Evolutionary conservation across 352 stramenopile species (phyloP).

Genomic region (Lagenidium sp.): DNA sequence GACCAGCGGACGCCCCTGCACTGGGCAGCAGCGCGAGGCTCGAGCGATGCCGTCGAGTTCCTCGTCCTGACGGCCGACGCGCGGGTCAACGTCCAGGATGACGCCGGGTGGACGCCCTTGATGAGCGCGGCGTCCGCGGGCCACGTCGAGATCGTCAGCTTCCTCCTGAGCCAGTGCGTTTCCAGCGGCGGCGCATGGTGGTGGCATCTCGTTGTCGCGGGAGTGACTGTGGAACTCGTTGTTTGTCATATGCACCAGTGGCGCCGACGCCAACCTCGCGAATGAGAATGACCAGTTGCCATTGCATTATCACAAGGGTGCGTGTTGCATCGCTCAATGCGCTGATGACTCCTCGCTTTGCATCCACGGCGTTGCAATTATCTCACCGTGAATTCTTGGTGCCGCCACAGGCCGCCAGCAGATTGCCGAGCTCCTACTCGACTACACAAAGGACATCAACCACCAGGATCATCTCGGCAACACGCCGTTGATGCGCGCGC

Average conservation of each 20-base stretch:
- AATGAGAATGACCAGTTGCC: slow-evolving; percentile 70
- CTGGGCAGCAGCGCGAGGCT: slow-evolving; percentile 41
- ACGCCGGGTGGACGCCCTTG: slow-evolving; percentile 64
- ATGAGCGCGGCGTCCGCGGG: slow-evolving; percentile 67
- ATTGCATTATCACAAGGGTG: slow-evolving; percentile 69
- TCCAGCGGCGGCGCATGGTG: too few relatives aligned
- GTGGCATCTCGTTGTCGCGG: too few relatives aligned
- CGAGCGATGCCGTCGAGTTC: slow-evolving; percentile 48
- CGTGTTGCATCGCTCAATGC: too few relatives aligned
- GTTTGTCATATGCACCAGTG: too few relatives aligned
- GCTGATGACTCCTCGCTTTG: too few relatives aligned
- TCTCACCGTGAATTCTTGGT: neutral
- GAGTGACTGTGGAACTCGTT: too few relatives aligned
- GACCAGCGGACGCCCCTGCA: slow-evolving; percentile 66
- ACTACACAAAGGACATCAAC: slow-evolving; percentile 63
- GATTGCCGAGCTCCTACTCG: slow-evolving; percentile 53
- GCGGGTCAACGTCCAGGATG: slow-evolving; percentile 56
- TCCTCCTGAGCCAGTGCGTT: slow-evolving; percentile 14
- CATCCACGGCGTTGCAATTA: neutral
- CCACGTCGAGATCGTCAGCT: slow-evolving; percentile 37
- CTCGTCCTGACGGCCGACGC: slow-evolving; percentile 26
- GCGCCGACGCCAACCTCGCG: slow-evolving; percentile 48
- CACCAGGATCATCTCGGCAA: slow-evolving; percentile 27
- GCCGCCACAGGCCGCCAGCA: slow-evolving; percentile 32
- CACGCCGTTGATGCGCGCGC: slow-evolving; percentile 50